Conservation (phyloP, 176 grass and related monocot species). For the Cocos nucifera region DNA sequence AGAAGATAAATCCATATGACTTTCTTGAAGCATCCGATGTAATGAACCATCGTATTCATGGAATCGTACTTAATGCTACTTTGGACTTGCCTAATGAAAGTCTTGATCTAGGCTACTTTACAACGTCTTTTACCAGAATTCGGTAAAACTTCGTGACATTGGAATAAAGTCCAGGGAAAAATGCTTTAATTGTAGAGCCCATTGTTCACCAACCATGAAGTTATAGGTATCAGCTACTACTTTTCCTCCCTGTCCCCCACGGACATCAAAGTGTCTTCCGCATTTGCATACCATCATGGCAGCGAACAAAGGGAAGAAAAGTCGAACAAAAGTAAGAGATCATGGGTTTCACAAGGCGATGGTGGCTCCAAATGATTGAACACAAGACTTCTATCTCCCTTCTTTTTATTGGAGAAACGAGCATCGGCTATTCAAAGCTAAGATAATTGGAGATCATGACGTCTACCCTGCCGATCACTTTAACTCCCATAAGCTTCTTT, state of each 20-base stretch:
- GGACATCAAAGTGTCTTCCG: slow-evolving; percentile 9
- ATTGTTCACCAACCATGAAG: not conserved
- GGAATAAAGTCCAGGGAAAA: slow-evolving; percentile 1
- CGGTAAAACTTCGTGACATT: not conserved
- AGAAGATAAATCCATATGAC: too few species aligned
- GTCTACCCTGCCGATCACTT: too few species aligned
- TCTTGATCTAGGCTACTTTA: slow-evolving; percentile 6
- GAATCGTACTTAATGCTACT: too few species aligned
- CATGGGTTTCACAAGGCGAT: slow-evolving; percentile 1
- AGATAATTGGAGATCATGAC: too few species aligned
- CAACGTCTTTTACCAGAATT: not conserved
- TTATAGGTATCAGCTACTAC: slow-evolving; percentile 1
- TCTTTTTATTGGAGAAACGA: not conserved
- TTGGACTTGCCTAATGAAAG: not conserved
- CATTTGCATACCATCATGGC: slow-evolving; percentile 8
- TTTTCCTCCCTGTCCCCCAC: not conserved
- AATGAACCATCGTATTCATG: too few species aligned
- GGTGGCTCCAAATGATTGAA: slow-evolving; percentile 1
- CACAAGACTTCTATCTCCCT: not conserved
- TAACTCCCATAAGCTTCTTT: too few species aligned
- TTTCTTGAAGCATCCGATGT: too few species aligned
- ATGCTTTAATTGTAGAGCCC: not conserved
- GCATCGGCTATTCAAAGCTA: too few species aligned
- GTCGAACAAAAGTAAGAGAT: not conserved
- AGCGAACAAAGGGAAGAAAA: not conserved